phyloP scores from a whole-genome alignment of 495 filamentous ascomycete genomes.

The Evansstolkia leycettana region DNA sequence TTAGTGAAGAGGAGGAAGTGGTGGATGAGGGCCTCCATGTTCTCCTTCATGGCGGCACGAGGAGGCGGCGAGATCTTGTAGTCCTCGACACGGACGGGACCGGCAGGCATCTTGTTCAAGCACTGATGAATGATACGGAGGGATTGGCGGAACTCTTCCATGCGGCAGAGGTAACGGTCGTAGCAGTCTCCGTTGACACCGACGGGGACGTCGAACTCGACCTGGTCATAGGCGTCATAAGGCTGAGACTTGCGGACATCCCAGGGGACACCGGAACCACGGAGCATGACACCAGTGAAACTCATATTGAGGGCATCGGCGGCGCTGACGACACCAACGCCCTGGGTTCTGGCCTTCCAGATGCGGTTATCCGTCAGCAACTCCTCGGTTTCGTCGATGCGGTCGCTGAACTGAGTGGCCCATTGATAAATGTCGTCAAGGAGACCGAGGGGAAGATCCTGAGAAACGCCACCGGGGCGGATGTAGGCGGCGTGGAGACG shows the following conservation, averaged over 20 bases:
- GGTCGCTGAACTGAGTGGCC: slow-evolving; percentile 98
- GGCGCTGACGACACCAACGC: slow-evolving; percentile 82
- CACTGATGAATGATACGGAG: slow-evolving; percentile 98
- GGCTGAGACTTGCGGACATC: slow-evolving; percentile 92
- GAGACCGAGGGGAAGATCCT: slow-evolving; percentile 88
- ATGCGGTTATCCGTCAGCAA: slow-evolving; percentile 98
- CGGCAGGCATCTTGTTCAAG: slow-evolving; percentile 95
- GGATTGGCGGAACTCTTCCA: slow-evolving; percentile 98
- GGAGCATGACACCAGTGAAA: slow-evolving; percentile 96
- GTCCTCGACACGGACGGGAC: slow-evolving; percentile 89
- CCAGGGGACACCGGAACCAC: slow-evolving; percentile 94
- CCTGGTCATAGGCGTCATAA: slow-evolving; percentile 94
- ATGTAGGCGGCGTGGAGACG: slow-evolving; percentile 98
- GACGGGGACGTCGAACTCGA: slow-evolving; percentile 97
- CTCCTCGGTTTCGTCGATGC: slow-evolving; percentile 98
- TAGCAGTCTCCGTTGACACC: slow-evolving; percentile 98
- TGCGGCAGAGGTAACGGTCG: slow-evolving; percentile 95
- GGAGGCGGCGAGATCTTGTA: slow-evolving; percentile 98
- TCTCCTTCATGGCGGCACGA: slow-evolving; percentile 98
- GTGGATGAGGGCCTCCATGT: slow-evolving; percentile 99
- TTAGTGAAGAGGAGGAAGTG: slow-evolving; percentile 98
- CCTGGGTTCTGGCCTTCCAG: slow-evolving; percentile 87
- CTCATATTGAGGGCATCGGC: slow-evolving; percentile 89
- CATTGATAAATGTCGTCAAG: slow-evolving; percentile 99
- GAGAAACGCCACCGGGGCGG: slow-evolving; percentile 89